These are phyloP conservation scores for Arabidopsis lyrata DNA, from an alignment of 441 rosid species.

Conservation along the genomic window DNA sequence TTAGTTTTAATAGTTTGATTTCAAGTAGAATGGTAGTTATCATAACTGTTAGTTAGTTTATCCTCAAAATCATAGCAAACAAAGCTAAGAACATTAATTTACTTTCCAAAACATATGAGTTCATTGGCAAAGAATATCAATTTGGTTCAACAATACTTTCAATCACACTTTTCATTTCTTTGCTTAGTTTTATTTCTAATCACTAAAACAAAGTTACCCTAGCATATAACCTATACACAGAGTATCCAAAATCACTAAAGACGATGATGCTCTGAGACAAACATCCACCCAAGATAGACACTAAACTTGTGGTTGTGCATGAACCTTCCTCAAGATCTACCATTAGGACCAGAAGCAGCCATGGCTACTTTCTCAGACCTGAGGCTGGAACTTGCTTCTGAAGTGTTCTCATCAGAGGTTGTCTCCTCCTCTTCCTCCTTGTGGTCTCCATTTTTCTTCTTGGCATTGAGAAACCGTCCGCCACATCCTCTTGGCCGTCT, in stretches of 20 bases:
- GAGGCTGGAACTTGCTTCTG: conserved; percentile 69
- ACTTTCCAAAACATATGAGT: conserved; percentile 25
- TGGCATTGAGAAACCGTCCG: conserved; percentile 90
- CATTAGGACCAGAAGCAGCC: conserved; percentile 46
- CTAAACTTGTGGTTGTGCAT: conserved; percentile 19
- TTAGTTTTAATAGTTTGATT: too few species aligned
- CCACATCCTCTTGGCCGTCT: conserved; percentile 95
- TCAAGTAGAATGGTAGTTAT: not conserved
- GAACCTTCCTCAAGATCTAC: conserved; percentile 50
- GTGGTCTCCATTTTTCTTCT: conserved; percentile 62
- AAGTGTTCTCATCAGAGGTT: conserved; percentile 56
- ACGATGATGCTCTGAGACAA: conserved; percentile 22
- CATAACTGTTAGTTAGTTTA: not conserved
- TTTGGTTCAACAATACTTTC: conserved; percentile 35
- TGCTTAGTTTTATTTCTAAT: conserved; percentile 37
- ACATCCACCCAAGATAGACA: conserved; percentile 25
- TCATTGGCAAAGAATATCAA: conserved; percentile 18
- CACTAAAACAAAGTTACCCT: conserved; percentile 36
- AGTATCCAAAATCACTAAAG: conserved; percentile 31
- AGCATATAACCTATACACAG: conserved; percentile 40
- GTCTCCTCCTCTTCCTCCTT: conserved; percentile 55
- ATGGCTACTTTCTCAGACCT: conserved; percentile 58
- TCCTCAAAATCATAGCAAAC: not conserved
- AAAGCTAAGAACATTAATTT: conserved; percentile 1
- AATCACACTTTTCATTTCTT: conserved; percentile 25